These are phyloP conservation scores for Piedraia hortae DNA, from an alignment of 2,329 filamentous ascomycete genomes.

Conservation along the genomic window DNA sequence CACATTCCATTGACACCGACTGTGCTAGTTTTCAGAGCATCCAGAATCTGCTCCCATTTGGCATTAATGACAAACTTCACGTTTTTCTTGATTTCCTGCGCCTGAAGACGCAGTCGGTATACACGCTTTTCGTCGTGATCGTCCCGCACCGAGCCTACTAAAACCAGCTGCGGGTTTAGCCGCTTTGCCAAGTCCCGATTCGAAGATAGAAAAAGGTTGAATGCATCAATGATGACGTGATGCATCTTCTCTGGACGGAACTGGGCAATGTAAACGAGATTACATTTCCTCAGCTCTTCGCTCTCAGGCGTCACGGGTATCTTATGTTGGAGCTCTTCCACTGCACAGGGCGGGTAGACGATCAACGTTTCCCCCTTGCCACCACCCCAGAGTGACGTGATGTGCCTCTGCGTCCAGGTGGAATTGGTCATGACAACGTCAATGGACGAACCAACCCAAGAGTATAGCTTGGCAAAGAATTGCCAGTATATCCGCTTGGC, in stretches of 20 bases:
- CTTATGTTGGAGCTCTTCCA: slow-evolving; percentile 50
- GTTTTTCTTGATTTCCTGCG: slow-evolving; percentile 54
- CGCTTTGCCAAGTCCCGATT: background rate
- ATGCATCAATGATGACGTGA: slow-evolving; percentile 57
- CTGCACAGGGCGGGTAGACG: slow-evolving; percentile 78
- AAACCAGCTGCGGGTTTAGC: slow-evolving; percentile 37
- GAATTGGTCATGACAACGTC: slow-evolving; percentile 97
- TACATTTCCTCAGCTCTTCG: slow-evolving; percentile 35
- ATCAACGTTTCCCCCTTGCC: slow-evolving; percentile 33
- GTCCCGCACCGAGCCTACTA: slow-evolving; percentile 82
- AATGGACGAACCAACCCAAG: slow-evolving; percentile 52
- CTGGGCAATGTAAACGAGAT: slow-evolving; percentile 79
- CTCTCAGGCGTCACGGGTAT: slow-evolving; percentile 43
- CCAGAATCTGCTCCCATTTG: slow-evolving; percentile 61
- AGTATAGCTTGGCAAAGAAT: slow-evolving; percentile 58
- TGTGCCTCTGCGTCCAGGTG: slow-evolving; percentile 70
- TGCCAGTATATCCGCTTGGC: slow-evolving; percentile 68
- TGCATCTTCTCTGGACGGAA: slow-evolving; percentile 97
- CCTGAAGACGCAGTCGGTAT: slow-evolving; percentile 64
- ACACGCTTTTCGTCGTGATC: slow-evolving; percentile 55
- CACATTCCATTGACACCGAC: slow-evolving; percentile 96
- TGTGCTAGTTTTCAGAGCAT: slow-evolving; percentile 47
- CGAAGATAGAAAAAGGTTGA: slow-evolving; percentile 42
- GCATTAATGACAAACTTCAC: slow-evolving; percentile 80
- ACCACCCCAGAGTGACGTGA: slow-evolving; percentile 48